phyloP scores from a whole-genome alignment of 345 rosid genomes.

The Melaleuca quinquenervia region DNA sequence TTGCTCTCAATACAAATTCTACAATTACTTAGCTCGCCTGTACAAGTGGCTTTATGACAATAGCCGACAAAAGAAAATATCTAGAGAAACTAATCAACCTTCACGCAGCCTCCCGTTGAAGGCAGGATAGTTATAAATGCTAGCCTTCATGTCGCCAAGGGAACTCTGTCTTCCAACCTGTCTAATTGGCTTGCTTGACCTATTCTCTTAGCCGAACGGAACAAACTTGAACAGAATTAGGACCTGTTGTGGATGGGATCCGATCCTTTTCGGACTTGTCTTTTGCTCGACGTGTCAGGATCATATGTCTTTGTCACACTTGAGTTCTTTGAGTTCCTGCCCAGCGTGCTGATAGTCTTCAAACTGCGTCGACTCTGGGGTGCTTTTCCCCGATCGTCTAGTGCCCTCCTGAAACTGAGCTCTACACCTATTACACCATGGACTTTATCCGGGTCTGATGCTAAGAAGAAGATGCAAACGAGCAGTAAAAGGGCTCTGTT shows the following conservation, averaged over 20 bases:
- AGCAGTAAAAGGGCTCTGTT: conserved; percentile 37
- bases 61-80: conserved; percentile 11
- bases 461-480: conserved; percentile 38
- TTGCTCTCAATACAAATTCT: background rate
- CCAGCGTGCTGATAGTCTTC: conserved; percentile 15
- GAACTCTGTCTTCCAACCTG: background rate
- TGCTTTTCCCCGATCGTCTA: conserved; percentile 10
- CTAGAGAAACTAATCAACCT: conserved; percentile 26
- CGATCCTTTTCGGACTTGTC: conserved; percentile 65
- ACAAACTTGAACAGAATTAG: conserved; percentile 1
- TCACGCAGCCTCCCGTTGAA: conserved; percentile 1
- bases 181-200: conserved; percentile 9
- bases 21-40: conserved; percentile 10
- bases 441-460: conserved; percentile 25
- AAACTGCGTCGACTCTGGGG: conserved; percentile 22
- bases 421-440: conserved; percentile 23
- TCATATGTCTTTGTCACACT: conserved; percentile 22
- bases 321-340: conserved; percentile 20
- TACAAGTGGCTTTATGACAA: conserved; percentile 24
- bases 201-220: background rate
- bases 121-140: conserved; percentile 5
- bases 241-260: conserved; percentile 86
- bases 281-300: conserved; percentile 57
- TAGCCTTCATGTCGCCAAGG: background rate
- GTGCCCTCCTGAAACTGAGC: conserved; percentile 3